These are phyloP conservation scores for Rosa hybrid DNA, from an alignment of 331 rosid species.

Conservation along the genomic window DNA sequence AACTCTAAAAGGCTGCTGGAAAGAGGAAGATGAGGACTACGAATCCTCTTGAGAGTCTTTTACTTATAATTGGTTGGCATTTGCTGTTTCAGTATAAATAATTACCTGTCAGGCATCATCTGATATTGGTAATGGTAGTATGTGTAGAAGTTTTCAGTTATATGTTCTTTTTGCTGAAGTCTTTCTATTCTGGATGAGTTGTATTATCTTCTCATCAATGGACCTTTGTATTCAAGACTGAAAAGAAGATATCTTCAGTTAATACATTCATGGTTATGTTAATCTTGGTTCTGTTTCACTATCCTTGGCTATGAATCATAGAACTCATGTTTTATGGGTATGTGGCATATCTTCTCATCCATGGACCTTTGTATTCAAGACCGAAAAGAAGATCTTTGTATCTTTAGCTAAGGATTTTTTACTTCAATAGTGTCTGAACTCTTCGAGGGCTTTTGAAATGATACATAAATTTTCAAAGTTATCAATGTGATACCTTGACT, in stretches of 20 bases:
- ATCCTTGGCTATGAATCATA: background rate
- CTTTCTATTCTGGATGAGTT: background rate
- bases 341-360: background rate
- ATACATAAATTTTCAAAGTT: too few species aligned
- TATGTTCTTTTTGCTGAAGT: background rate
- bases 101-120: slow-evolving; percentile 3
- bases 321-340: background rate
- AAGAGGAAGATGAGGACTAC: slow-evolving; percentile 55
- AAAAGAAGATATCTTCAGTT: background rate
- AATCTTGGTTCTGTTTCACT: background rate
- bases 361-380: background rate
- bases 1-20: slow-evolving; percentile 67
- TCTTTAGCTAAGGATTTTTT: background rate
- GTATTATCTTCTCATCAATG: background rate
- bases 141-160: background rate
- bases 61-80: background rate
- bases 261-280: background rate
- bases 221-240: background rate
- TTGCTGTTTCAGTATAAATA: slow-evolving; percentile 11
- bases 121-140: slow-evolving; percentile 9
- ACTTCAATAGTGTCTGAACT: too few species aligned
- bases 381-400: background rate
- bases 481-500: too few species aligned
- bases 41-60: slow-evolving; percentile 33
- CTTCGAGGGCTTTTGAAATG: too few species aligned